A percentile compares a stretch with the other conserved stretches of the same genome.
These are phyloP conservation scores for Talinum fruticosum DNA, from an alignment of 148 eudicot genomes.

Conservation along the genomic window DNA sequence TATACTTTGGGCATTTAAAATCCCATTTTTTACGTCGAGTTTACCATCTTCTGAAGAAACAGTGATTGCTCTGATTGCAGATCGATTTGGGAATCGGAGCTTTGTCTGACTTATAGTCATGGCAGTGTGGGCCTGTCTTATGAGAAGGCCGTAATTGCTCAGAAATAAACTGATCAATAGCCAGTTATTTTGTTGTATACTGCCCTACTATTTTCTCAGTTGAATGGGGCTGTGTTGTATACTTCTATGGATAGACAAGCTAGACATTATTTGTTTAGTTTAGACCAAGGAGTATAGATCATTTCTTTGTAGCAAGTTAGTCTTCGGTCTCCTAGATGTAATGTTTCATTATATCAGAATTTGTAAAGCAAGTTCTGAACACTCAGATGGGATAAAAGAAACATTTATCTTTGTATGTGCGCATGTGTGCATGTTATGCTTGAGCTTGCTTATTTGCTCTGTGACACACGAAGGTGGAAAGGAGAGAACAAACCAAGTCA, in stretches of 20 bases:
- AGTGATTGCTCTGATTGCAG: background rate
- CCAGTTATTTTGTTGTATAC: too few species aligned
- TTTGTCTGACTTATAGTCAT: background rate
- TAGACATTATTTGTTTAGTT: background rate
- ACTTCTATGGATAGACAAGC: background rate
- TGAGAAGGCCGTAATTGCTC: background rate
- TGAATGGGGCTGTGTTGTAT: background rate
- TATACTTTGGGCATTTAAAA: background rate
- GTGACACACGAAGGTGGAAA: too few species aligned
- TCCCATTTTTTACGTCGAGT: background rate
- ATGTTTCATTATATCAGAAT: background rate
- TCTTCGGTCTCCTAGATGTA: background rate
- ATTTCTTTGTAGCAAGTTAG: background rate
- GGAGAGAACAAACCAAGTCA: too few species aligned
- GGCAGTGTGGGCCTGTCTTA: background rate
- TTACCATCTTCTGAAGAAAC: background rate
- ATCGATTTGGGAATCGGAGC: background rate
- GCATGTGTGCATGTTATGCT: background rate
- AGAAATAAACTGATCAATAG: background rate
- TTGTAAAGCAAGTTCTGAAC: background rate
- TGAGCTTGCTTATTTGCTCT: background rate
- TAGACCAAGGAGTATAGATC: background rate
- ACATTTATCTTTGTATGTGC: background rate
- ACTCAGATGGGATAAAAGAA: background rate
- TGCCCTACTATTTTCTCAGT: background rate